Conservation (phyloP, 768 basidiomycete species). For the Pleurotus giganteus region DNA sequence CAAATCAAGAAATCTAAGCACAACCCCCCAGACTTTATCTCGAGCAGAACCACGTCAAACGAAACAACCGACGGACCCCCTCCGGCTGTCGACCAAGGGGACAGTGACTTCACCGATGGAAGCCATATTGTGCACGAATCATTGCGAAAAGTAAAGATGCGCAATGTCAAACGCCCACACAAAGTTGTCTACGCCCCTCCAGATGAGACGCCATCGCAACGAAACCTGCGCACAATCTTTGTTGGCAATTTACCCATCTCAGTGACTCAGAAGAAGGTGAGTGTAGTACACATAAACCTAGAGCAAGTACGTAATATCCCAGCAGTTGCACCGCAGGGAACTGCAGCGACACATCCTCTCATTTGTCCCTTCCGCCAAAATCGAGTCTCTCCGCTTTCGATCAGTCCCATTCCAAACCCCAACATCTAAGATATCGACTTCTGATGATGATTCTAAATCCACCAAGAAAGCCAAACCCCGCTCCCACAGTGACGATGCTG, state of each 20-base stretch:
- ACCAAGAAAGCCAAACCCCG: constrained; percentile 19
- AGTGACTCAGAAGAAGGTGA: constrained; percentile 73
- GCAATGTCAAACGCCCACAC: constrained; percentile 14
- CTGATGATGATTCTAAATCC: constrained; percentile 32
- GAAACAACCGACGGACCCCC: constrained; percentile 14
- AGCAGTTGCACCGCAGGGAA: constrained; percentile 70
- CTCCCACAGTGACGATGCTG: background rate
- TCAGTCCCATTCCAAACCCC: constrained; percentile 89
- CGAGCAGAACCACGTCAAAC: constrained; percentile 16
- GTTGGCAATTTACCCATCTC: constrained; percentile 84
- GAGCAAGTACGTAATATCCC: background rate
- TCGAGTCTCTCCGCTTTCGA: constrained; percentile 92
- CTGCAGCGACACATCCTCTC: constrained; percentile 76
- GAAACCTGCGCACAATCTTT: constrained; percentile 86
- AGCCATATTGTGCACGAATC: constrained; percentile 66
- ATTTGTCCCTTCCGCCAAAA: constrained; percentile 69
- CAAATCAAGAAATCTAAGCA: background rate
- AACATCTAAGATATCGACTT: constrained; percentile 57
- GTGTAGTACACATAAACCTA: constrained; percentile 18
- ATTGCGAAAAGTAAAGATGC: constrained; percentile 34
- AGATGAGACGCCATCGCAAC: constrained; percentile 70
- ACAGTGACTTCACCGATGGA: constrained; percentile 31
- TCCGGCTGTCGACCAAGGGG: constrained; percentile 17
- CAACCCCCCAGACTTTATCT: constrained; percentile 1
- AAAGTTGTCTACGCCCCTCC: constrained; percentile 53